A percentile compares a stretch with the other conserved stretches of the same genome.
Conservation (phyloP, 129 eudicot species). For the Tagetes erecta region DNA sequence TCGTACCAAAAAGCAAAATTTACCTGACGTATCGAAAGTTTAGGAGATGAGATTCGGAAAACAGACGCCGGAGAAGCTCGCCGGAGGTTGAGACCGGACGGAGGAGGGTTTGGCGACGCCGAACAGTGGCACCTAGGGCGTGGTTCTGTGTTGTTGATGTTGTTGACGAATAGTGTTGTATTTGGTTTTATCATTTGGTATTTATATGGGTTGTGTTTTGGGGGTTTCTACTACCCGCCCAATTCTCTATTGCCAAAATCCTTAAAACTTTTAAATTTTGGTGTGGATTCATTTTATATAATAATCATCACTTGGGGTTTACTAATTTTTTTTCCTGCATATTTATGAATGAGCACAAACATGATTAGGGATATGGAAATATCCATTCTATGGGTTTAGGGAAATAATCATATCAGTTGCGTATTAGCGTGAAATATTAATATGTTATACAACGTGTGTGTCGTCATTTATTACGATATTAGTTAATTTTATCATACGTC, state of each 20-base stretch:
- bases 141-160: background rate
- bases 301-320: too few species aligned
- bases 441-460: too few species aligned
- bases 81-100: background rate
- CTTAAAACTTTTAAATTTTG: background rate
- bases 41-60: background rate
- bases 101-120: background rate
- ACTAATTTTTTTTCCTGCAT: background rate
- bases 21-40: background rate
- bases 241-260: background rate
- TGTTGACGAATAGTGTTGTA: background rate
- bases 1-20: background rate
- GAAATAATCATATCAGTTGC: too few species aligned
- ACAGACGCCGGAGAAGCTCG: background rate
- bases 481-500: too few species aligned
- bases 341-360: too few species aligned
- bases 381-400: too few species aligned
- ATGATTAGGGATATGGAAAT: too few species aligned
- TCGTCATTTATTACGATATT: too few species aligned
- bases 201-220: background rate
- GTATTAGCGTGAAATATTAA: too few species aligned
- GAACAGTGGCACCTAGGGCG: background rate
- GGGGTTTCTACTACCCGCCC: slow-evolving; percentile 9
- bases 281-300: too few species aligned
- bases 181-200: background rate